Conservation (phyloP, 495 filamentous ascomycete genomes). For the Mycothermus thermophilus region DNA sequence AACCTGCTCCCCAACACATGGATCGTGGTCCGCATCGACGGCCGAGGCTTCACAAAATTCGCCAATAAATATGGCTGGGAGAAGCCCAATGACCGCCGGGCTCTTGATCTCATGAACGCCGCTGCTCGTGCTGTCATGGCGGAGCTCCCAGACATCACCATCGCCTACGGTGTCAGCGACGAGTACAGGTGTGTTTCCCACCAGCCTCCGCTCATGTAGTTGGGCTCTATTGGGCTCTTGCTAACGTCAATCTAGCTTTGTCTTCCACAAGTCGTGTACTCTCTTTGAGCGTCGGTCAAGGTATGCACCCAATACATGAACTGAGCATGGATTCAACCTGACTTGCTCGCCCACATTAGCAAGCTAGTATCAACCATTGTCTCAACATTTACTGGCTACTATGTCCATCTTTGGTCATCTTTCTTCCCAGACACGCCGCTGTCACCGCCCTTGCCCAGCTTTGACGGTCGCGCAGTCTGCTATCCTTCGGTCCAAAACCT, state of each 20-base stretch:
- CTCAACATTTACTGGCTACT: conserved; percentile 87
- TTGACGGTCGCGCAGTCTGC: conserved; percentile 80
- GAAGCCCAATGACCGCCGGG: conserved; percentile 84
- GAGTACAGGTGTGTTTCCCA: conserved; percentile 57
- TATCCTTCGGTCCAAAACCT: conserved; percentile 70
- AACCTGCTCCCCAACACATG: conserved; percentile 76
- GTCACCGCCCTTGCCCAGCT: conserved; percentile 64
- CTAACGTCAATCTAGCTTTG: too few species aligned
- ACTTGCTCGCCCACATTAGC: conserved; percentile 26
- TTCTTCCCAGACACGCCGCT: conserved; percentile 59
- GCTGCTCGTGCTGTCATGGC: conserved; percentile 70
- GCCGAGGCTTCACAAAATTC: conserved; percentile 81
- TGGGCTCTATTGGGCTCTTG: too few species aligned
- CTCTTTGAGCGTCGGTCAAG: conserved; percentile 79
- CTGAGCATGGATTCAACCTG: background rate
- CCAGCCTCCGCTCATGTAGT: background rate
- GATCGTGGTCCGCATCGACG: conserved; percentile 87
- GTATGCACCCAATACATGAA: conserved; percentile 26
- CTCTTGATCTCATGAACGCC: conserved; percentile 87
- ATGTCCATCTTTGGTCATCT: conserved; percentile 63
- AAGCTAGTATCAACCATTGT: conserved; percentile 85
- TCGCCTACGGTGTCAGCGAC: conserved; percentile 88
- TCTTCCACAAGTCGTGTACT: conserved; percentile 64
- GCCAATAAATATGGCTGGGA: conserved; percentile 67
- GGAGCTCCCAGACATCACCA: conserved; percentile 69